Conservation (phyloP, 495 filamentous ascomycete species). For the Staphylotrichum tortipilum region DNA sequence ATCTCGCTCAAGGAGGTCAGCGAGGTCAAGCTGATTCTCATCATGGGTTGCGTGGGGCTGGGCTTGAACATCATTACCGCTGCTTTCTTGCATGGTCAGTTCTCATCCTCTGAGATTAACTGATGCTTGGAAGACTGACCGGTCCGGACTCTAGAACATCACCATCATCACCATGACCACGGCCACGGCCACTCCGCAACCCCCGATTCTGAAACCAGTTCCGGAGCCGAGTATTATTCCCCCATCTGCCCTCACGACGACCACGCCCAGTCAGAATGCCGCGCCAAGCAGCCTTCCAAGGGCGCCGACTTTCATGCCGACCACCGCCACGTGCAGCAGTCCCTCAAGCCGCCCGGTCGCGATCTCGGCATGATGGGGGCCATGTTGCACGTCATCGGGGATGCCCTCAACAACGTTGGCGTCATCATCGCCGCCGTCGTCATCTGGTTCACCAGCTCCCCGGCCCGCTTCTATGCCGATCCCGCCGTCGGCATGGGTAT, state of each 20-base stretch:
- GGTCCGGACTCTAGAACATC: conserved; percentile 20
- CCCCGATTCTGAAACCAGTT: not conserved
- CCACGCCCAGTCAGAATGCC: conserved; percentile 1
- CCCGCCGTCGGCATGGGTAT: conserved; percentile 78
- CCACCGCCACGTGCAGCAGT: conserved; percentile 31
- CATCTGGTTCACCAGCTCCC: conserved; percentile 65
- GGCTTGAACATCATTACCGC: conserved; percentile 74
- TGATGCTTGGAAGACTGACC: not conserved
- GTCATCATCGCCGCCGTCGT: conserved; percentile 79
- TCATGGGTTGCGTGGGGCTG: conserved; percentile 75
- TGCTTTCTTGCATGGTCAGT: conserved; percentile 67
- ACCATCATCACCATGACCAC: conserved; percentile 24
- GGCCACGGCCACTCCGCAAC: conserved; percentile 19
- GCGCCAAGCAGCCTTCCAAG: conserved; percentile 31
- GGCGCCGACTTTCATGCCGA: conserved; percentile 49
- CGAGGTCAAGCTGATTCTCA: conserved; percentile 66
- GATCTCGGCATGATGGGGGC: conserved; percentile 91
- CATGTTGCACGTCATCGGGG: conserved; percentile 81
- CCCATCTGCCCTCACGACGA: not conserved
- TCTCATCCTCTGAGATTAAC: rapidly evolving
- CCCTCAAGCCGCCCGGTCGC: conserved; percentile 21
- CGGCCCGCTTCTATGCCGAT: conserved; percentile 58
- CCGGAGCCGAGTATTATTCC: not conserved
- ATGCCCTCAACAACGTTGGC: conserved; percentile 86
- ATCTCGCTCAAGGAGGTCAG: conserved; percentile 48